Evolutionary conservation across 2,329 filamentous ascomycete species (phyloP).

Genomic region (Ascocoryne sarcoides): DNA sequence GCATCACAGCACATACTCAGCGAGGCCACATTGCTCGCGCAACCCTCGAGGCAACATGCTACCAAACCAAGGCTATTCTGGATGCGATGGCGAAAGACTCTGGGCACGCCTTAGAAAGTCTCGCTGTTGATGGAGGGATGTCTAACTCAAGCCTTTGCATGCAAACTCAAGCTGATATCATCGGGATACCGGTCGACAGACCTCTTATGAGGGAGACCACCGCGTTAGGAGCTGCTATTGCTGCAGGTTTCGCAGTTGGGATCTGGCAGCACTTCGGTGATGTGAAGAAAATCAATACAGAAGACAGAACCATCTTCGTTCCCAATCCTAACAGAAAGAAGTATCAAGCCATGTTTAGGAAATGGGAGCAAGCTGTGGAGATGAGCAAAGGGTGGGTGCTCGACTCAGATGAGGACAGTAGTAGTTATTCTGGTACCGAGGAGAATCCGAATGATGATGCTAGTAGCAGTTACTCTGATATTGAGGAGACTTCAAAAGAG

Average conservation of each 20-base stretch:
- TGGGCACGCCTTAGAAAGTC: slow-evolving; percentile 51
- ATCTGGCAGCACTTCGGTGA: slow-evolving; percentile 70
- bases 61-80: slow-evolving; percentile 65
- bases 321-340: slow-evolving; percentile 53
- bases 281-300: slow-evolving; percentile 60
- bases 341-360: slow-evolving; percentile 54
- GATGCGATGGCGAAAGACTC: slow-evolving; percentile 66
- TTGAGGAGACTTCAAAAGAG: neutral
- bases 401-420: neutral
- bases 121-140: slow-evolving; percentile 67
- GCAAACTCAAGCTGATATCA: slow-evolving; percentile 74
- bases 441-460: too few relatives aligned
- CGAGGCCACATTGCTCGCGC: slow-evolving; percentile 63
- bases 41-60: slow-evolving; percentile 64
- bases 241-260: slow-evolving; percentile 67
- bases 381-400: slow-evolving; percentile 65
- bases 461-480: too few relatives aligned
- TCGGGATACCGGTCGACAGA: slow-evolving; percentile 68
- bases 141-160: slow-evolving; percentile 63
- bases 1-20: slow-evolving; percentile 61
- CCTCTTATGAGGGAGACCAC: slow-evolving; percentile 80
- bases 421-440: too few relatives aligned
- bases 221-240: slow-evolving; percentile 71
- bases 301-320: slow-evolving; percentile 60
- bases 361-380: slow-evolving; percentile 69